Evolutionary conservation across 140 eudicot species (phyloP), one percentile per base, ranked within the genome.

Genomic region (Eryngium alpinum): DNA sequence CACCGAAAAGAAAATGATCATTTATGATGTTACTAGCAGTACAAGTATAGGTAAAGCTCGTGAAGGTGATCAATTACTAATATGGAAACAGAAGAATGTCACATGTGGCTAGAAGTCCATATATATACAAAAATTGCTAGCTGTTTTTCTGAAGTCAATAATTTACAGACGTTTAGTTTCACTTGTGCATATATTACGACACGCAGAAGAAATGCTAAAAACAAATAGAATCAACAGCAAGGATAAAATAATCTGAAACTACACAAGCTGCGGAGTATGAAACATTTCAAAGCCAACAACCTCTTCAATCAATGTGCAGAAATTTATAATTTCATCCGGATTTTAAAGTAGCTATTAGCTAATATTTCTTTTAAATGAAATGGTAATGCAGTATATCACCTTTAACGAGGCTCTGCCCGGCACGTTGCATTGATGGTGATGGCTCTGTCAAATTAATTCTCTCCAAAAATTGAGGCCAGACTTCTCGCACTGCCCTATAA

Each of bases 381-480:
- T 77, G 72, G 49, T 60, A 32, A 24, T 33, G 65, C 60, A 53
- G 77, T 31, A 83, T 14, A 4, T 56, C 82, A 95, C 99, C 97
- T 89, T 88, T 87, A 82, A 86, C 81, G 50, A 95, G 92, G 89
- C 90, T 87, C 80, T 79, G 88, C 62, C 97, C 97, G 31, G 97
- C 97, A 6, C 99, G 91, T 82, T 95, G 99, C 99, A 95, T 95
- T 59, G 99, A 89, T 62, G 91, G 99, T n/a, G 99, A 95, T 78
- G 99, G 99, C 89, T 95, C 97, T 15, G 91, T 83, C 84, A 95
- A 69, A 87, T 92, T 91, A 79, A 91, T 71, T 75, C 52, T 86
- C 81, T 91, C 88, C 78, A 91, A 21, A 74, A 92, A 82, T 50
- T 77, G 80, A 4, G 99, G 98, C 99, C 99, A 95, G 33, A 95